Base-by-base conservation (phyloP, 1,284 basidiomycete genomes). In the Pyrrhoderma lamaoense region DNA sequence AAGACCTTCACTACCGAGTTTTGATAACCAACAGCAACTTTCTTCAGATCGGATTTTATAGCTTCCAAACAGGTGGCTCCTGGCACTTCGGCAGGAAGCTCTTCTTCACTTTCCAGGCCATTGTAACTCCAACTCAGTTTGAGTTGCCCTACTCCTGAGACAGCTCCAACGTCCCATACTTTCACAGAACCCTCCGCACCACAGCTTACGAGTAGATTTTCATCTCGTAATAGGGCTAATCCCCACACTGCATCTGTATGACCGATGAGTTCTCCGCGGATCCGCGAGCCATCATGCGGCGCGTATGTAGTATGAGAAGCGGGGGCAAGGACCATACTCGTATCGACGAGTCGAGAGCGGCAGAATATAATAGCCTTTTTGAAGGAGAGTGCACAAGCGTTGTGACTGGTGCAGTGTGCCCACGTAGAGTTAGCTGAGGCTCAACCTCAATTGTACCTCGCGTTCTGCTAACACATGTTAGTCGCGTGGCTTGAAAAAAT, bases 211-310 rank as follows among this genome's bases (percentile, higher is more conserved):
- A 99, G 75, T 21, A 87, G 81, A 52, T 79, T 79, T 67, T 87
- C 85, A 60, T 85, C 84, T 55, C 82, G 73, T 35, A 81, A 80
- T 35, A 88, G 78, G 21, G 88, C 85, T 45, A 98, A 71, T 63
- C 94, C 94, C 94, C 95, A 98, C 9, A 98, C 88, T 2, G 90
- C 90, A 64, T 98, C 93, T 1, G 91, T 90, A 64, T 96, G 92
- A 1, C 93, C 93, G 36, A 94, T 81, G 25, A 98, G 78, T 56
- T 87, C 85, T 34, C 87, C 88, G 36, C 88, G 75, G 36, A 82
- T 76, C 16, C 83, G 76, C 2, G 82, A 81, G 47, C 86, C 77
- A 59, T 98, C 93, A 64, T 89, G 93, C 0, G 92, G 84, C 7
- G 89, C 89, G 65, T 97, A 97, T 14, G 80, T 93, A 62, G 79